Evolutionary conservation across 306 rosid genomes (phyloP).

Genomic region (Sicyos baderoa): DNA sequence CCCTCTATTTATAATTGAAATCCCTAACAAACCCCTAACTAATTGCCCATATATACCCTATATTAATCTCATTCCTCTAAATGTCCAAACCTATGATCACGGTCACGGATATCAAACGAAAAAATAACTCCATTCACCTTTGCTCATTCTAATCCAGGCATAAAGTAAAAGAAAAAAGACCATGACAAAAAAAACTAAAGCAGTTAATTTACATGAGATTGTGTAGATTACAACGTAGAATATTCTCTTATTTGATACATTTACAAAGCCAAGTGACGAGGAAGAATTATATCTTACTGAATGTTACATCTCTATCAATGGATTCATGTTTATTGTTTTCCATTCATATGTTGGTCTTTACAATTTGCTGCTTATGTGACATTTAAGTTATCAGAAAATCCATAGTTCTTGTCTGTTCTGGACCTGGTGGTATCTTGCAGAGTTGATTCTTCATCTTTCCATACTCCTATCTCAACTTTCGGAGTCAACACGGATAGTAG

Average conservation of each 20-base stretch:
- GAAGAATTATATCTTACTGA: not conserved
- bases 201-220: not conserved
- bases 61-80: no score
- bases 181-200: not conserved
- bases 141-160: not conserved
- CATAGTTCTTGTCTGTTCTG: slow-evolving; percentile 5
- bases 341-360: slow-evolving; percentile 1
- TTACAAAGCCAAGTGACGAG: slow-evolving; percentile 1
- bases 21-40: no score
- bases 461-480: slow-evolving; percentile 17
- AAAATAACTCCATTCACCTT: not conserved
- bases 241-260: not conserved
- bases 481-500: slow-evolving; percentile 21
- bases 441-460: slow-evolving; percentile 23
- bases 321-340: not conserved
- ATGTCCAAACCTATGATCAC: no score
- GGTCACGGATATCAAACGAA: no score
- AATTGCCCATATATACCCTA: no score
- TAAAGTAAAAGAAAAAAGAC: not conserved
- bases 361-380: slow-evolving; percentile 1
- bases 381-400: slow-evolving; percentile 17
- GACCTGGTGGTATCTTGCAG: not conserved
- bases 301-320: not conserved
- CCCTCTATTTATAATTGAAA: no score
- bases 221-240: slow-evolving; percentile 1